Evolutionary conservation across 2,329 filamentous ascomycete genomes (phyloP).

Genomic region (Cercospora sesami): DNA sequence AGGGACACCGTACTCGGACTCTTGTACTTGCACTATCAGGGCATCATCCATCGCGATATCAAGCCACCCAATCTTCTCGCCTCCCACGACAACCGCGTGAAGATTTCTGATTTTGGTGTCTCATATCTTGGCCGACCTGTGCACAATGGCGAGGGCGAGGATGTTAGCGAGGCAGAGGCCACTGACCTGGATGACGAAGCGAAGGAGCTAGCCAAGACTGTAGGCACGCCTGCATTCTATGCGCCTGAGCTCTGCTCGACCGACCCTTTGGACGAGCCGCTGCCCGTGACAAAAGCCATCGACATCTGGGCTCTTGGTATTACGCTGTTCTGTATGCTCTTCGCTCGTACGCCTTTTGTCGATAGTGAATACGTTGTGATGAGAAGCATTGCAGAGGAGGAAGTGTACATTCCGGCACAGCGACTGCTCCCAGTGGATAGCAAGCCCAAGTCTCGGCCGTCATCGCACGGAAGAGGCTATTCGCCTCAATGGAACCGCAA

Average conservation of each 20-base stretch:
- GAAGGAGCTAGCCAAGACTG: slow-evolving; percentile 94
- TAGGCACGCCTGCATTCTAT: slow-evolving; percentile 96
- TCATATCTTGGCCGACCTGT: slow-evolving; percentile 92
- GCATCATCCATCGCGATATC: slow-evolving; percentile 55
- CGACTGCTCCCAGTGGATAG: slow-evolving; percentile 71
- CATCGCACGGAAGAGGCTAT: slow-evolving; percentile 49
- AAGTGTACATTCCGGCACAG: slow-evolving; percentile 82
- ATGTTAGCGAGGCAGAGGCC: slow-evolving; percentile 71
- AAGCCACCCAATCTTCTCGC: slow-evolving; percentile 80
- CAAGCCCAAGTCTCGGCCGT: slow-evolving; percentile 47
- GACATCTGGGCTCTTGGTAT: slow-evolving; percentile 97
- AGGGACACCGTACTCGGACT: slow-evolving; percentile 89
- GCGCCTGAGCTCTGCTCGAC: slow-evolving; percentile 94
- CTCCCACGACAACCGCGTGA: slow-evolving; percentile 80
- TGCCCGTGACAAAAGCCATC: slow-evolving; percentile 86
- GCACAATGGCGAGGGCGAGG: slow-evolving; percentile 63
- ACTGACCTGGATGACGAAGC: slow-evolving; percentile 82
- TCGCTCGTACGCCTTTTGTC: slow-evolving; percentile 89
- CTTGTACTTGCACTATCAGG: slow-evolving; percentile 72
- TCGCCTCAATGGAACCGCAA: slow-evolving; percentile 59
- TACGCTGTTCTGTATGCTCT: slow-evolving; percentile 93
- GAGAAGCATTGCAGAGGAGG: slow-evolving; percentile 83
- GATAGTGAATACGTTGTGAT: slow-evolving; percentile 92
- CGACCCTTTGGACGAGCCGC: slow-evolving; percentile 64
- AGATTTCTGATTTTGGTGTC: slow-evolving; percentile 98